Evolutionary conservation across 139 green algal species (phyloP).

Genomic region (Chlorella vulgaris): DNA sequence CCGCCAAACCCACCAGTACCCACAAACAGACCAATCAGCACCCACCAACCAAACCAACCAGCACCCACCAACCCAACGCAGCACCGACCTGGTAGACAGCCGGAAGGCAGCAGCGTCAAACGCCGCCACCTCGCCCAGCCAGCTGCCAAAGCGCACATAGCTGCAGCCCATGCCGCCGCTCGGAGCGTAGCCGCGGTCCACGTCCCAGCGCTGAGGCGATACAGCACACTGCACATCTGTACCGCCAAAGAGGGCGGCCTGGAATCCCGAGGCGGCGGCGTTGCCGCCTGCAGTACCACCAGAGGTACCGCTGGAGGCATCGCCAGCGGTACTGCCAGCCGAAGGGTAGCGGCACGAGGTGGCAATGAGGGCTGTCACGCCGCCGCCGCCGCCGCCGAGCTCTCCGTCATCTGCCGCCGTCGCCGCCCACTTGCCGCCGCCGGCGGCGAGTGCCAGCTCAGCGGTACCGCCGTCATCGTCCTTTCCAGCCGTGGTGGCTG

Average conservation of each 20-base stretch:
- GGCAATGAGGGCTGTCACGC: background rate
- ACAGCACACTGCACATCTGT: background rate
- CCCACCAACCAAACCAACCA: background rate
- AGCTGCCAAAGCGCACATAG: constrained; percentile 68
- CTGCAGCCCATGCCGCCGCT: constrained; percentile 2
- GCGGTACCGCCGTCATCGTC: background rate
- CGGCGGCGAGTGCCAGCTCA: too few species aligned
- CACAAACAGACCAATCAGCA: background rate
- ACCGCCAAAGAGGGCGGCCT: background rate
- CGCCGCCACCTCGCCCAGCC: constrained; percentile 44
- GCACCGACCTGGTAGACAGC: constrained; percentile 30
- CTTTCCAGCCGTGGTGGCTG: background rate
- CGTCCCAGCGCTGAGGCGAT: constrained; percentile 25
- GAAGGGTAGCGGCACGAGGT: constrained; percentile 6
- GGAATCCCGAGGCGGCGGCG: background rate
- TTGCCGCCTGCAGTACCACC: background rate
- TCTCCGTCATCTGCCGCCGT: background rate
- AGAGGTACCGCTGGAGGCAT: background rate
- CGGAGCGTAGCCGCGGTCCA: constrained; percentile 10
- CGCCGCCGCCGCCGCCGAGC: background rate
- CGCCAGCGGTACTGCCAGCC: background rate
- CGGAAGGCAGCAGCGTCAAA: constrained; percentile 75
- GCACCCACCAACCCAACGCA: background rate
- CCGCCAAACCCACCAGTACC: background rate
- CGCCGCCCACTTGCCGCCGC: too few species aligned